These are phyloP conservation scores for Echinosophora koreensis DNA, from an alignment of 306 rosid genomes.

Conservation along the genomic window DNA sequence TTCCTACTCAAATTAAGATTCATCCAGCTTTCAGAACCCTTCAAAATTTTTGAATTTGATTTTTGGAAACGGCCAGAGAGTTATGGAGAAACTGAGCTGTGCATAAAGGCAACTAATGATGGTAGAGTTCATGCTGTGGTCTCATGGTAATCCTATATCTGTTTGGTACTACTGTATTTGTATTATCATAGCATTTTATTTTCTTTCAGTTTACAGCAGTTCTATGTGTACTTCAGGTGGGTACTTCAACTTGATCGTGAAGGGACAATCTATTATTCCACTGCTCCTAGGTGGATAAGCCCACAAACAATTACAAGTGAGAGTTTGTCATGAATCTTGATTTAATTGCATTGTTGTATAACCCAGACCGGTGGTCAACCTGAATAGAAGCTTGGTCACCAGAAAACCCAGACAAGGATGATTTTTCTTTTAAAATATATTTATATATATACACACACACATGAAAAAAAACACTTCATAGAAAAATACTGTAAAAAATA, in stretches of 20 bases:
- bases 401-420: too few relatives aligned
- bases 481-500: too few relatives aligned
- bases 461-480: too few relatives aligned
- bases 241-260: conserved; percentile 87
- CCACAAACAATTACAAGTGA: conserved; percentile 57
- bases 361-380: too few relatives aligned
- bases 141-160: conserved; percentile 73
- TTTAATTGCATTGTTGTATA: conserved; percentile 15
- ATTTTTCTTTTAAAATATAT: too few relatives aligned
- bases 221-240: conserved; percentile 69
- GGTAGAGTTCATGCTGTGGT: conserved; percentile 85
- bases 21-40: conserved; percentile 97
- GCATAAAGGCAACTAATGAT: conserved; percentile 66
- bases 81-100: conserved; percentile 66
- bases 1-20: conserved; percentile 62
- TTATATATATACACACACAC: too few relatives aligned
- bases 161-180: conserved; percentile 3
- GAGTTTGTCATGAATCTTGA: conserved; percentile 43
- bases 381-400: too few relatives aligned
- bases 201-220: conserved; percentile 11
- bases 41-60: conserved; percentile 97
- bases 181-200: conserved; percentile 10
- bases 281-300: conserved; percentile 87
- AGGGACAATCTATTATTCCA: conserved; percentile 85
- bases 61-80: conserved; percentile 98